phyloP scores from a whole-genome alignment of 2,329 filamentous ascomycete genomes.

The Balansia obtecta region DNA sequence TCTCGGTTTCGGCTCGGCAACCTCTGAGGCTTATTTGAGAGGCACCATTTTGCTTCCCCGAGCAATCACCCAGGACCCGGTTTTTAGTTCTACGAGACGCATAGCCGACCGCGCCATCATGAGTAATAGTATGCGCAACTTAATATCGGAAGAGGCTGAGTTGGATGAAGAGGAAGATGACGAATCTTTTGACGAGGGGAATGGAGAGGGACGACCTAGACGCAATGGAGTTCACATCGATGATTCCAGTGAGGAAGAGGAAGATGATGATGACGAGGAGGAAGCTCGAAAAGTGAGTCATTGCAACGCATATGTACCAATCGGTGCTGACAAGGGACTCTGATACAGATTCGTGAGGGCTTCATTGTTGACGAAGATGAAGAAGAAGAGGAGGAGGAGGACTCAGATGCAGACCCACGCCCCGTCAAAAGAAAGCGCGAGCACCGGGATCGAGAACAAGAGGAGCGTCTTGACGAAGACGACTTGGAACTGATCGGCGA shows the following conservation, averaged over 20 bases:
- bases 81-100: neutral
- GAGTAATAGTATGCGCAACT: slow-evolving; percentile 55
- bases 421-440: slow-evolving; percentile 65
- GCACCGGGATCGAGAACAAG: slow-evolving; percentile 62
- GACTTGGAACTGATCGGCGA: slow-evolving; percentile 92
- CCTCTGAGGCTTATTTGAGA: neutral
- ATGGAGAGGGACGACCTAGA: slow-evolving; percentile 42
- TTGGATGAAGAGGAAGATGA: slow-evolving; percentile 79
- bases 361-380: slow-evolving; percentile 67
- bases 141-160: slow-evolving; percentile 78
- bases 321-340: slow-evolving; percentile 7
- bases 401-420: slow-evolving; percentile 38
- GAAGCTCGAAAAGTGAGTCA: slow-evolving; percentile 56
- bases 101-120: slow-evolving; percentile 29
- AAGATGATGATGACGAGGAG: slow-evolving; percentile 85
- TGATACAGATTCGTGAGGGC: slow-evolving; percentile 66
- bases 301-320: neutral
- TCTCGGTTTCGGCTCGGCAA: slow-evolving; percentile 1
- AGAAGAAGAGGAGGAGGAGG: slow-evolving; percentile 57
- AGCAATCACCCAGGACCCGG: neutral
- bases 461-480: slow-evolving; percentile 87
- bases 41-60: neutral
- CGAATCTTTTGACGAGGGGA: slow-evolving; percentile 69
- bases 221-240: slow-evolving; percentile 37
- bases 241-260: slow-evolving; percentile 85